Evolutionary conservation across 2,329 filamentous ascomycete genomes (phyloP).

Genomic region (Chalaropsis ovoidea): DNA sequence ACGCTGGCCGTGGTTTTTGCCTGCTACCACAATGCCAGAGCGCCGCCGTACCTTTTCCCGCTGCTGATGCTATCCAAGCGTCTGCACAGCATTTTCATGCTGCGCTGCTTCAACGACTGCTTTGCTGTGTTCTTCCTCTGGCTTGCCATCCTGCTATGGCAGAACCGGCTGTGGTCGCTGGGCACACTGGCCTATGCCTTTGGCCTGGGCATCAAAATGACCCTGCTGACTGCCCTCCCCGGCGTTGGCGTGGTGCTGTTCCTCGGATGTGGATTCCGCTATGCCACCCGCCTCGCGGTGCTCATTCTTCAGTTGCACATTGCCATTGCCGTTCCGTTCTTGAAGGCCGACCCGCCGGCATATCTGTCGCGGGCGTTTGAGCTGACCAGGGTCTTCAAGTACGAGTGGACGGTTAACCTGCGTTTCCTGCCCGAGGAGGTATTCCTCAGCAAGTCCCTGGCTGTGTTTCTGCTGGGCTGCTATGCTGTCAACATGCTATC

Average conservation of each 20-base stretch:
- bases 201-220: conserved; percentile 93
- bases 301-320: conserved; percentile 73
- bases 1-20: conserved; percentile 68
- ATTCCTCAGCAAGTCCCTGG: conserved; percentile 63
- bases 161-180: conserved; percentile 61
- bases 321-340: conserved; percentile 56
- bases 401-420: conserved; percentile 99
- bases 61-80: conserved; percentile 83
- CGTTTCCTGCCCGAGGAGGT: conserved; percentile 75
- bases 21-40: conserved; percentile 68
- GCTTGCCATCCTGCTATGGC: conserved; percentile 66
- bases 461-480: conserved; percentile 52
- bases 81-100: conserved; percentile 83
- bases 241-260: conserved; percentile 69
- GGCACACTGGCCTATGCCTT: conserved; percentile 64
- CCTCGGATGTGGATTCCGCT: conserved; percentile 58
- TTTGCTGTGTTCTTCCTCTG: conserved; percentile 79
- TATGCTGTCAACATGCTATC: conserved; percentile 56
- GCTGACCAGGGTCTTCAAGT: conserved; percentile 80
- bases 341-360: conserved; percentile 51
- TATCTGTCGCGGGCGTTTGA: conserved; percentile 84
- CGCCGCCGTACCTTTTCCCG: conserved; percentile 78
- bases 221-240: conserved; percentile 69
- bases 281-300: conserved; percentile 58
- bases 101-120: conserved; percentile 93